Evolutionary conservation across 345 rosid genomes (phyloP).

Genomic region (Arabis hirsuta): DNA sequence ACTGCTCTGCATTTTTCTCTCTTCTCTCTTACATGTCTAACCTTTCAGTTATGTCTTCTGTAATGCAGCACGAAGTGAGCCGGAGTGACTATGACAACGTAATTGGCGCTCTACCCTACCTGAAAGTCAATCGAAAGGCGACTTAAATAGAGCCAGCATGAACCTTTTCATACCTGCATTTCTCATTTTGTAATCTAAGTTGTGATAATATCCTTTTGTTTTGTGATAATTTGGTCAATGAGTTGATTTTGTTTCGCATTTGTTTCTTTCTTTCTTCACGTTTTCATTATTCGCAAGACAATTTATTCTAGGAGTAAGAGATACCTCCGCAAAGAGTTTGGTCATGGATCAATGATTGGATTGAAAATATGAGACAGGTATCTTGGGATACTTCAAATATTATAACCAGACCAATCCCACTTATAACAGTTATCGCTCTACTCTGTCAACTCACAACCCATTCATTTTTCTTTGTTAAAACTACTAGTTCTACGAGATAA

Average conservation of each 20-base stretch:
- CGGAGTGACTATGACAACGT: conserved; percentile 93
- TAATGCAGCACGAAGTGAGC: conserved; percentile 60
- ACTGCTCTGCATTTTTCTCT: background rate
- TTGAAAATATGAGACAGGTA: conserved; percentile 6
- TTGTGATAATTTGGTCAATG: conserved; percentile 33
- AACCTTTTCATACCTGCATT: conserved; percentile 20
- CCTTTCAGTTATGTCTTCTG: conserved; percentile 2
- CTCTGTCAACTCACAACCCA: too few species aligned
- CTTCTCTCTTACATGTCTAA: conserved; percentile 6
- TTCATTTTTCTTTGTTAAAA: too few species aligned
- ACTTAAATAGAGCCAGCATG: conserved; percentile 42
- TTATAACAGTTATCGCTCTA: background rate
- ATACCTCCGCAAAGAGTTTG: conserved; percentile 7
- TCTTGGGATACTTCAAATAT: conserved; percentile 19
- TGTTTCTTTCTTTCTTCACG: conserved; percentile 2
- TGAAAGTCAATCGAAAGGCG: conserved; percentile 84
- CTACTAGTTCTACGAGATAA: too few species aligned
- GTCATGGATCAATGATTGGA: conserved; percentile 6
- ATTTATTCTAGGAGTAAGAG: conserved; percentile 1
- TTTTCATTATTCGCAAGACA: conserved; percentile 23
- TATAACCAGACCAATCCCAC: background rate
- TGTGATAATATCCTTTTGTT: conserved; percentile 30
- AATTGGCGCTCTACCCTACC: conserved; percentile 79
- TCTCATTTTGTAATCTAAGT: conserved; percentile 23
- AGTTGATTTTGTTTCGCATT: conserved; percentile 29